Evolutionary conservation across 768 basidiomycete species (phyloP), one percentile per base, ranked within the genome.

Genomic region (Hemileccinum rubropunctum): DNA sequence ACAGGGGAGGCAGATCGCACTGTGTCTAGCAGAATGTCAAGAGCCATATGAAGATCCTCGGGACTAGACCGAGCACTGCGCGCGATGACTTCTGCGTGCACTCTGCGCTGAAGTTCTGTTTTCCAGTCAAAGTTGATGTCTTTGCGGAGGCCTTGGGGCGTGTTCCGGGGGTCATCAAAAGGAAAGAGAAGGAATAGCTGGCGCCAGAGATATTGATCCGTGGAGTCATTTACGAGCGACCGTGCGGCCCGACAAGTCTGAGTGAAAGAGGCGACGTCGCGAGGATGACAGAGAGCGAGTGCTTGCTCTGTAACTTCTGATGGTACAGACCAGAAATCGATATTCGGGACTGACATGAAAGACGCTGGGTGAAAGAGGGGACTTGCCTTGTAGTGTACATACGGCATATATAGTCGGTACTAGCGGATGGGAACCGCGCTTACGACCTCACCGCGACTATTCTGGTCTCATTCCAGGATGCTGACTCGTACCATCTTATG

Each of bases 181-280:
- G 77, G 74, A 41, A 67, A 65, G 8, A 51, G 48, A 34, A 85
- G 76, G 65, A 84, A 88, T 45, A 88, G 71, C 45, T 78, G 71
- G 46, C 82, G 80, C 86, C 86, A 91, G 35, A 91, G 74, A 60
- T 80, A 79, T 41, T 78, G 76, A 66, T 85, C 82, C 26, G 69
- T 51, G 27, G 71, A 52, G 18, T 69, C 62, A 58, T 82, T 79
- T 38, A 86, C 74, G 40, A 86, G 66, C 35, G 61, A 58, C 56
- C 69, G 70, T 14, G 81, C 76, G 8, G 67, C 57, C 18, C 71
- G 71, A 59, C 80, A 85, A 40, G 82, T 79, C 60, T 72, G 71
- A 13, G 83, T 71, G 61, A 87, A 83, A 23, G 73, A 61, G n/a
- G 80, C 72, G 39, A 88, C 75, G 48, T 85, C 83, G 54, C 67